Evolutionary conservation across 2,329 filamentous ascomycete genomes (phyloP).

Genomic region (Botrytis medusae): DNA sequence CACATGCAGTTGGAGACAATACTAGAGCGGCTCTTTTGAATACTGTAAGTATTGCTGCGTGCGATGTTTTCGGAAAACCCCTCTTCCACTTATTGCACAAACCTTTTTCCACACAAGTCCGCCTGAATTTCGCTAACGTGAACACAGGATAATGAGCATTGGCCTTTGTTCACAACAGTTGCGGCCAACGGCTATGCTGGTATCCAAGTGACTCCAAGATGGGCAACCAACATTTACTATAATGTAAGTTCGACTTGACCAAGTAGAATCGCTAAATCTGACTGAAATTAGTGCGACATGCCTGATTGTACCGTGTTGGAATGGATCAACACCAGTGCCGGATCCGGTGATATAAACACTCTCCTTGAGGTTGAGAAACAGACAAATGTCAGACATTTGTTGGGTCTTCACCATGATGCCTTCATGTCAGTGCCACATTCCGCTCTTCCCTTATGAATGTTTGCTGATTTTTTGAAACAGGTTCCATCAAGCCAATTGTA

Average conservation of each 20-base stretch:
- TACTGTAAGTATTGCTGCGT: conserved; percentile 43
- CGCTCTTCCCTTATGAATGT: background rate
- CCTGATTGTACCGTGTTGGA: conserved; percentile 55
- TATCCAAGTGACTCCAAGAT: conserved; percentile 58
- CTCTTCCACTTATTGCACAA: background rate
- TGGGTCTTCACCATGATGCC: conserved; percentile 47
- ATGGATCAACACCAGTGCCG: conserved; percentile 59
- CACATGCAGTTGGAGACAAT: conserved; percentile 63
- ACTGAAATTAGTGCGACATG: conserved; percentile 47
- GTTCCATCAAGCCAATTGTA: conserved; percentile 51
- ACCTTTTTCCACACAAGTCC: background rate
- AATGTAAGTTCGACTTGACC: conserved; percentile 42
- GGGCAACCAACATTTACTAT: conserved; percentile 63
- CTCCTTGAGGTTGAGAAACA: conserved; percentile 51
- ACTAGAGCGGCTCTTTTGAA: conserved; percentile 57
- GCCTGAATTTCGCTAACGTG: background rate
- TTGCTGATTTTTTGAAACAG: background rate
- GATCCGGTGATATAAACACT: conserved; percentile 52
- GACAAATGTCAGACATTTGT: conserved; percentile 55
- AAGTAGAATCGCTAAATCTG: background rate
- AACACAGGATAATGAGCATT: conserved; percentile 45
- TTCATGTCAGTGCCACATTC: conserved; percentile 25
- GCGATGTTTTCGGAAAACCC: background rate
- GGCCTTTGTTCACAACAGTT: conserved; percentile 54
- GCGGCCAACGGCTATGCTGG: conserved; percentile 54